Percentiles rank a stretch among this genome's conserved stretches.
Evolutionary conservation across 352 stramenopile species (phyloP).

Genomic region (Pythium brassicae): DNA sequence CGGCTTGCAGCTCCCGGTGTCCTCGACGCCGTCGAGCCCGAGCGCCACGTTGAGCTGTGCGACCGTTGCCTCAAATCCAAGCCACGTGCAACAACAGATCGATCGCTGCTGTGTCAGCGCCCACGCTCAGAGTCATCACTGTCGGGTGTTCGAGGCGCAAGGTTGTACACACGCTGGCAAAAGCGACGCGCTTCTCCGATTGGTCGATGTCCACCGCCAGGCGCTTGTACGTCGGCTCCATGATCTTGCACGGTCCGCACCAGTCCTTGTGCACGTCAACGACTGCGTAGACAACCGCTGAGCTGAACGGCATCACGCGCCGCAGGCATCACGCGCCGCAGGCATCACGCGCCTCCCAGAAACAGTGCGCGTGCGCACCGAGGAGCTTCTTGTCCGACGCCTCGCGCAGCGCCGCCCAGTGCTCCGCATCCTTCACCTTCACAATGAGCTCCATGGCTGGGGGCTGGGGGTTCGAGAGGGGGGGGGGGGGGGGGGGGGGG

Average conservation of each 20-base stretch:
- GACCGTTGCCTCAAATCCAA: no score
- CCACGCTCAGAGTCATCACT: not conserved
- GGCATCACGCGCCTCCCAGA: not conserved
- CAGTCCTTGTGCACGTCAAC: conserved; percentile 70
- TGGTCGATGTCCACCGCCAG: conserved; percentile 52
- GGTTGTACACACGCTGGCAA: conserved; percentile 35
- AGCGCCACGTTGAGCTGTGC: conserved; percentile 47
- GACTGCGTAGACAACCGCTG: conserved; percentile 20
- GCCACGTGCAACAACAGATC: not conserved
- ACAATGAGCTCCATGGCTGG: conserved; percentile 48
- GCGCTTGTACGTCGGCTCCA: conserved; percentile 72
- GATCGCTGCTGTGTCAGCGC: not conserved
- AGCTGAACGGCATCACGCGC: not conserved
- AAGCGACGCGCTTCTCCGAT: conserved; percentile 44
- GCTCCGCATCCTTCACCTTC: conserved; percentile 56
- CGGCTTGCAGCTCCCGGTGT: conserved; percentile 60
- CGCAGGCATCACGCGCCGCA: not conserved
- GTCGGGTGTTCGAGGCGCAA: no score
- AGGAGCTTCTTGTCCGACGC: conserved; percentile 62
- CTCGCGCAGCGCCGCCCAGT: conserved; percentile 50
- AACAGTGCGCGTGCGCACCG: conserved; percentile 16
- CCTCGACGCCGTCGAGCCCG: conserved; percentile 46
- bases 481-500: no score
- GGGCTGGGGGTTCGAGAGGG: no score
- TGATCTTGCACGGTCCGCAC: conserved; percentile 72